These are phyloP conservation scores for Trichophyton verrucosum DNA, from an alignment of 2,329 filamentous ascomycete genomes.

Conservation along the genomic window DNA sequence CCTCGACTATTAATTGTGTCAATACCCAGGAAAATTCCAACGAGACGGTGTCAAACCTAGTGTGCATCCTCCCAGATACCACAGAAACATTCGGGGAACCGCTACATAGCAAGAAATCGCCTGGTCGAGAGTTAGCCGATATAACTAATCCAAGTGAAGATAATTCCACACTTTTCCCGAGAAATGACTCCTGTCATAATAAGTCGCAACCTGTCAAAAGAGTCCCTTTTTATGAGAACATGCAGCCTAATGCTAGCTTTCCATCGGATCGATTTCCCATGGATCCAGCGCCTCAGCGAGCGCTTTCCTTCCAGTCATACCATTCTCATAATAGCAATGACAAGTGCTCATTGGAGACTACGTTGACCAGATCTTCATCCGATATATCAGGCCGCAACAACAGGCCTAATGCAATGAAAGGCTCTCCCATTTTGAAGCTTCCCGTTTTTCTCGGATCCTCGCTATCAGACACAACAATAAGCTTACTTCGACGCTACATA, in stretches of 20 bases:
- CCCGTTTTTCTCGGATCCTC: constrained; percentile 3
- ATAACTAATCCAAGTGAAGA: not conserved
- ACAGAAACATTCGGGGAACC: not conserved
- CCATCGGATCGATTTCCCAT: not conserved
- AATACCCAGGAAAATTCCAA: not conserved
- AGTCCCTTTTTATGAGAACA: not conserved
- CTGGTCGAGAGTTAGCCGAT: not conserved
- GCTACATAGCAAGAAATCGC: not conserved
- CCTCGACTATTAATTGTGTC: not conserved
- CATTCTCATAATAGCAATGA: not conserved
- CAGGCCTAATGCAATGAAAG: not conserved
- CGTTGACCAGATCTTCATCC: not conserved
- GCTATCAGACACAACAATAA: not conserved
- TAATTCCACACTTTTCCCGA: not conserved
- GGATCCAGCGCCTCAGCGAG: not conserved
- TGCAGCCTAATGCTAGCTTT: not conserved
- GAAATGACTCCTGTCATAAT: not conserved
- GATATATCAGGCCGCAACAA: not conserved
- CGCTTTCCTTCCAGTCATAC: not conserved
- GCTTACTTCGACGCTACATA: not conserved
- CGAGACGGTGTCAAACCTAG: not conserved
- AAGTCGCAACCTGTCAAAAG: not conserved
- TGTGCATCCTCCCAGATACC: not conserved
- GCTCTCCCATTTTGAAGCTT: not conserved
- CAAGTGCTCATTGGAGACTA: not conserved